Base-by-base conservation (phyloP, 2,329 filamentous ascomycete genomes). In the Aschersonia sp. region DNA sequence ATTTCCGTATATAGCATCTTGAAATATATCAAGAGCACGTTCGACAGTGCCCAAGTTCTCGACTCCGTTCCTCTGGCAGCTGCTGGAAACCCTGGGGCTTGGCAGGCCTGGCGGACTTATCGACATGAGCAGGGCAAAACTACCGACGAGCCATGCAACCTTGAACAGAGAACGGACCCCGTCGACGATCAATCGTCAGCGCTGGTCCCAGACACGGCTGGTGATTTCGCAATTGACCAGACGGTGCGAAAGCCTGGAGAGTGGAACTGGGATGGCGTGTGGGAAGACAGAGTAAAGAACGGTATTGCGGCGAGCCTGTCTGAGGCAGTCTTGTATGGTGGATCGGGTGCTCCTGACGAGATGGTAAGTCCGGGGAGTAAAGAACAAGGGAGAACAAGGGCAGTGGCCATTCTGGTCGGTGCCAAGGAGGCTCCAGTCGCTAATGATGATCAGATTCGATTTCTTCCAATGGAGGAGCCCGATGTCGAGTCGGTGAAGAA, bases 211-310 rank as follows among this genome's bases (percentile, higher is more conserved):
- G 31, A 46, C 14, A 30, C 4, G 37, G 32, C 7, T 8, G 40
- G 41, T 14, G 37, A 29, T 22, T 31, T 14, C 14, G 44, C 48
- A 6, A 29, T 53, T 1, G 55, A 51, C 30, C 40, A 41, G 43
- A 46, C 44, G 1, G 44, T 51, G 10, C 42, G 54, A 37, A 49
- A 49, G 32, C 87, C 87, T 0, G 85, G 84, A 6, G 84, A 94
- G 56, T 97, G 90, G 90, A 94, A 94, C 59, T 97, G 90, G 90
- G 87, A 95, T 58, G 89, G 90, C 0, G 90, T 97, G 0, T 98
- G 90, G 90, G 86, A 94, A 60, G 83, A 89, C 53, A 76, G 90
- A 47, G 89, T 95, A 1, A 82, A 79, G 63, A 85, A 83, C 62
- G 84, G 84, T 14, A 77, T 95, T 42, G 76, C 82, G 45, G 73